phyloP scores from a whole-genome alignment of 208 protist species.

The Tetramitus jugosus region DNA sequence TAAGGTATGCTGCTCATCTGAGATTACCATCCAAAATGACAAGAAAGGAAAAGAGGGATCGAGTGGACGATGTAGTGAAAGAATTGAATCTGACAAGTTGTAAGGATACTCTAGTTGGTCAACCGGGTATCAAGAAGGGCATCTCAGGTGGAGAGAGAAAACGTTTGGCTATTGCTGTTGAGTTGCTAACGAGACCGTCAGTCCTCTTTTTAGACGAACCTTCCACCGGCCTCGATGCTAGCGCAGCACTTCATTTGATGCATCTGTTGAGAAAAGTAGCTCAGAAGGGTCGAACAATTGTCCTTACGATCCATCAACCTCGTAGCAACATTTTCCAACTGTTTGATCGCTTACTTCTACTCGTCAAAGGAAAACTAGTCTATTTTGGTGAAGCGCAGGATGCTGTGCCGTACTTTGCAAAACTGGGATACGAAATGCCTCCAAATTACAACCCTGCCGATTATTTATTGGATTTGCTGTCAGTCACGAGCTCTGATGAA shows the following conservation, averaged over 20 bases:
- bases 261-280: constrained; percentile 38
- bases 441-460: constrained; percentile 37
- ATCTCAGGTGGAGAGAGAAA: constrained; percentile 31
- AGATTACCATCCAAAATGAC: constrained; percentile 63
- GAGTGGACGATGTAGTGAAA: constrained; percentile 56
- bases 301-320: constrained; percentile 62
- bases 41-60: constrained; percentile 45
- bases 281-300: constrained; percentile 29
- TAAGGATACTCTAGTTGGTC: constrained; percentile 51
- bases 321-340: constrained; percentile 52
- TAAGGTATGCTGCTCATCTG: constrained; percentile 67
- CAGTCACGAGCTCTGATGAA: too few species aligned
- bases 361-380: neutral
- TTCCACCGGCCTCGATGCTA: constrained; percentile 48
- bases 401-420: constrained; percentile 11
- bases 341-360: constrained; percentile 22
- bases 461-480: constrained; percentile 28
- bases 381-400: constrained; percentile 20
- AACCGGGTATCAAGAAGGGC: neutral
- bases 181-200: constrained; percentile 8
- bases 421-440: constrained; percentile 21
- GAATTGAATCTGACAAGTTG: constrained; percentile 55
- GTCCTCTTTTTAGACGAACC: constrained; percentile 37
- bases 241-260: constrained; percentile 39
- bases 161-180: constrained; percentile 13